These are phyloP conservation scores for Arabis hirsuta DNA, from an alignment of 345 rosid genomes.

Conservation along the genomic window DNA sequence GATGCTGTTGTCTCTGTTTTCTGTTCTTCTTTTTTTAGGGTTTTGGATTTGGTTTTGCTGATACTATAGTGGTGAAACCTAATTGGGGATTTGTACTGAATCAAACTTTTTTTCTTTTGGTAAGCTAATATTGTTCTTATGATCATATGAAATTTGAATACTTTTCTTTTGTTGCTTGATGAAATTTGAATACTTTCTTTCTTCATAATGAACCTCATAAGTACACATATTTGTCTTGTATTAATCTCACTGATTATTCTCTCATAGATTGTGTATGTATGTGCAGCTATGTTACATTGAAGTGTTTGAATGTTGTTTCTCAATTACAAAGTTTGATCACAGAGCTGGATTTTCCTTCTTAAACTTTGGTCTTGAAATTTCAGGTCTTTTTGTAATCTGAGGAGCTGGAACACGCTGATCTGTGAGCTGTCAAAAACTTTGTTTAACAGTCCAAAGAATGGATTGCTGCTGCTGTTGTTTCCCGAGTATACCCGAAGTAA, in stretches of 20 bases:
- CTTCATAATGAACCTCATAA: neutral
- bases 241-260: neutral
- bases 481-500: conserved; percentile 67
- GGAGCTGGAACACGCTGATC: conserved; percentile 20
- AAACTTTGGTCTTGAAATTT: neutral
- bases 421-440: neutral
- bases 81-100: neutral
- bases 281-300: neutral
- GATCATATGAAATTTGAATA: neutral
- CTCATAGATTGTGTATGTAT: neutral
- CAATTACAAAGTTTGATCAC: conserved; percentile 2
- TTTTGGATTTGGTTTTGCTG: neutral
- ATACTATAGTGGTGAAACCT: neutral
- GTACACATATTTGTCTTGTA: neutral
- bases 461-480: conserved; percentile 92
- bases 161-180: neutral
- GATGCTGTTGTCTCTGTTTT: conserved; percentile 15
- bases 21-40: conserved; percentile 1
- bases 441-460: conserved; percentile 46
- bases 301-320: conserved; percentile 14
- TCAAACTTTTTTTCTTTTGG: neutral
- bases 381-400: conserved; percentile 21
- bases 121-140: neutral
- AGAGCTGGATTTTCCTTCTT: neutral
- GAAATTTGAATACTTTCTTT: conserved; percentile 15